Evolutionary conservation across 306 rosid genomes (phyloP), one percentile per base, ranked within the genome.

Genomic region (Inga laurina): DNA sequence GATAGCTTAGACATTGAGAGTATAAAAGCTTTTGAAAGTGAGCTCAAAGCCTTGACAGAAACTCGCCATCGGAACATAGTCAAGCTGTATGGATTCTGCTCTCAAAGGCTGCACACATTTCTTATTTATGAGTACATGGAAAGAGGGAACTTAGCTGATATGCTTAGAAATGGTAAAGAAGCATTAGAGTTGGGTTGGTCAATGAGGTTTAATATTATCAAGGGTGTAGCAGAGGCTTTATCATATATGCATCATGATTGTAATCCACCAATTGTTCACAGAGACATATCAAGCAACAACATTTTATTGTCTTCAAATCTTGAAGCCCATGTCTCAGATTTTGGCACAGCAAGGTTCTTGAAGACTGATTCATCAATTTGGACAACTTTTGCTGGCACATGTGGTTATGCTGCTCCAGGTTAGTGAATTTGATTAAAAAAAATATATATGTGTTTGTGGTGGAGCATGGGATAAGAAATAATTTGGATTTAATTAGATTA

Each of bases 321-420:
- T 4, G 72, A 62, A 79, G 80, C 86, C 8, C 80, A 3, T 41
- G n/a, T 84, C 27, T 57, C 84, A 10, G 87, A 84, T 44, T 84
- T 84, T 34, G 87, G 83, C 14, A 51, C 76, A 0, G 80, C 86
- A 24, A 74, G 74, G 48, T 79, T 84, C 51, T 9, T 84, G 73
- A 67, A 34, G 45, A 0, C 5, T 5, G 13, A 67, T 67, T 34
- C 71, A 15, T 9, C 34, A 0, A 52, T 35, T 21, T 79, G 78
- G 84, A 84, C 87, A 2, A 3, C 77, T 0, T 61, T 84, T 75
- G 84, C 70, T 0, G 84, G 84, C 7, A 80, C 84, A 43, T 61
- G 68, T 27, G 87, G 82, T 49, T 80, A 84, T 37, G 77, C 82
- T 39, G 79, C 82, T 32, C 87, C 84, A 45, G 84, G 84, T 84